Conservation (phyloP, 2,329 filamentous ascomycete genomes). For the Emmonsiellopsis sp. region DNA sequence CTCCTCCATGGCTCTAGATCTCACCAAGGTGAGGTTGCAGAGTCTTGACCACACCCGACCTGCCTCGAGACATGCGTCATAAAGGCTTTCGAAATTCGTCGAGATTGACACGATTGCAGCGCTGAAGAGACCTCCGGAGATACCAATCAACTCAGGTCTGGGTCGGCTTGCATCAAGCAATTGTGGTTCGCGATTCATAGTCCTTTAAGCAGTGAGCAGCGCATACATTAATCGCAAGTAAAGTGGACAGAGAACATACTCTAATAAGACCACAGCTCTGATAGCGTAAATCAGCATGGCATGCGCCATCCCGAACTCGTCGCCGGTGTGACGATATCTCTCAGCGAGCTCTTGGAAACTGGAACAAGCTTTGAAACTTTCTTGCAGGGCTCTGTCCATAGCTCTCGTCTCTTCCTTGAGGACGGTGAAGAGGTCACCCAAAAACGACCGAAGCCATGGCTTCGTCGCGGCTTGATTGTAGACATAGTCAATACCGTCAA, state of each 20-base stretch:
- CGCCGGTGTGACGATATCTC: slow-evolving; percentile 5
- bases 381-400: slow-evolving; percentile 8
- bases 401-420: slow-evolving; percentile 7
- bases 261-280: slow-evolving; percentile 4
- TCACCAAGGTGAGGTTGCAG: slow-evolving; percentile 7
- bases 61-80: slow-evolving; percentile 7
- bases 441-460: slow-evolving; percentile 11
- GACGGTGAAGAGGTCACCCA: slow-evolving; percentile 5
- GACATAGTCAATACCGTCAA: slow-evolving; percentile 11
- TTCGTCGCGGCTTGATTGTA: slow-evolving; percentile 8
- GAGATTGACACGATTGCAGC: slow-evolving; percentile 4
- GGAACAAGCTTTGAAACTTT: slow-evolving; percentile 8
- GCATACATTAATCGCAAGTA: neutral
- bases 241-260: slow-evolving; percentile 2
- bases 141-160: slow-evolving; percentile 5
- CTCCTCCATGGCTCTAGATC: slow-evolving; percentile 11
- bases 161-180: neutral
- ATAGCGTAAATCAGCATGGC: slow-evolving; percentile 6
- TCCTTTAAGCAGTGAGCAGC: slow-evolving; percentile 7
- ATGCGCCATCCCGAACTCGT: slow-evolving; percentile 7
- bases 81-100: slow-evolving; percentile 6
- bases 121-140: slow-evolving; percentile 10
- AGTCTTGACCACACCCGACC: slow-evolving; percentile 6
- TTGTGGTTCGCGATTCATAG: slow-evolving; percentile 5
- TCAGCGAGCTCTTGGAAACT: slow-evolving; percentile 11